Base-by-base conservation (phyloP, 805 yeast species). In the Candida morakotiae region DNA sequence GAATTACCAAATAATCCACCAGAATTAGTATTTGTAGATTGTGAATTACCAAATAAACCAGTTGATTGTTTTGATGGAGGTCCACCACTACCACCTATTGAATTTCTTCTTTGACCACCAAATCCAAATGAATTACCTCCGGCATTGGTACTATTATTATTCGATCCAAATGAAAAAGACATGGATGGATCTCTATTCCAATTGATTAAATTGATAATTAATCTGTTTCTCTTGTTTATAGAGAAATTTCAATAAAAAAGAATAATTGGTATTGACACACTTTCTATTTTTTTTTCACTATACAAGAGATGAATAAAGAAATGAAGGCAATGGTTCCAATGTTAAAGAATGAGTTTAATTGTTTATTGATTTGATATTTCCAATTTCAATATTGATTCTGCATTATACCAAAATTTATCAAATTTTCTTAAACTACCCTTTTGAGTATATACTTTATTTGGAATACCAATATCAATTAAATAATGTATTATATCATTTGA, bases 391-490 rank as follows among this genome's bases (percentile, higher is more conserved):
- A 51, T 50, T 14, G 51, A 46, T 28, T 66, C 71, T 8, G 69
- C 56, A 35, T 58, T 61, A 45, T 51, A 62, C 77, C 76, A 72
- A 37, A 64, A 62, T 47, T 61, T 63, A 38, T 67, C 73, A 43
- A 73, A 68, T 51, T 64, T 66, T 29, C 73, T 51, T 50, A 72
- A 56, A 40, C 60, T 63, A 2, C 64, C 55, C 47, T 64, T 66
- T 44, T 51, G 47, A 34, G 49, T 53, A 45, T 64, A 81, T 29
- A 75, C 77, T 49, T 64, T 71, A 53, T 66, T 68, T 2, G 94
- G 93, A 9, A 81, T 67, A 9, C 93, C 93, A 40, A 79, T 67
- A 49, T 86, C 95, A 11, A 83, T 69, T 42, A 83, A 62, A 42
- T 75, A 79, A 47, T 83, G 85, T 7, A 58, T 52, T 49, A 75